Base-by-base conservation (phyloP, 1,139 yeast species). In the Arxiozyma slooffiae region DNA sequence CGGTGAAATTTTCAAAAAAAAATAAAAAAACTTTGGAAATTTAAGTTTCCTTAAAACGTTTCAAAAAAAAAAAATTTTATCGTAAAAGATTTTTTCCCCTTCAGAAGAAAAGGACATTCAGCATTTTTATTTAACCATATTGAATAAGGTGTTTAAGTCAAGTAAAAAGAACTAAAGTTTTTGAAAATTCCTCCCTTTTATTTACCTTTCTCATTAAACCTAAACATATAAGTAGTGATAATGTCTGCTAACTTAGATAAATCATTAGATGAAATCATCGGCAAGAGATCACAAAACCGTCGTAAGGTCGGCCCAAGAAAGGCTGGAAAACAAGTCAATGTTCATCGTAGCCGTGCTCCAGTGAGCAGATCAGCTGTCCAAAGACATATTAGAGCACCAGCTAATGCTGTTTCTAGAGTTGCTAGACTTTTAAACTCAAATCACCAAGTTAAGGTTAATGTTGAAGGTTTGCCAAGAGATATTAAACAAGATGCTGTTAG, bases 211-310 rank as follows among this genome's bases (percentile, higher is more conserved):
- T 39, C 38, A n/a, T 7, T 24, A n/a, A 48, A 38, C 38, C 22
- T 26, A 37, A 34, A 38, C 24, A 38, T 43, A 48, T 26, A 38
- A 21, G 22, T 23, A 37, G 3, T 26, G 52, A 66, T 38, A 53
- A 79, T 80, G 84, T 78, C 84, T 60, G 72, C 82, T 60, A 77
- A 85, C 64, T 79, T 92, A 73, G 97, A 92, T 75, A 85, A 87
- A 75, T 88, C 97, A 51, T 81, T 92, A 67, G 98, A 92, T 74
- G 97, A 90, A 64, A 92, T 92, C 68, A 87, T 92, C 68, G 78
- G 95, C 56, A 73, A 87, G 54, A 74, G 71, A 69, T 79, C 77
- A 64, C 71, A 71, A 61, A 71, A 74, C 36, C 55, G 66, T 64
- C 62, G 60, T 53, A 56, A 62, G 48, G 62, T 64, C 42, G 64